Conservation (phyloP, 2,329 filamentous ascomycete genomes). For the Boeremia exigua region DNA sequence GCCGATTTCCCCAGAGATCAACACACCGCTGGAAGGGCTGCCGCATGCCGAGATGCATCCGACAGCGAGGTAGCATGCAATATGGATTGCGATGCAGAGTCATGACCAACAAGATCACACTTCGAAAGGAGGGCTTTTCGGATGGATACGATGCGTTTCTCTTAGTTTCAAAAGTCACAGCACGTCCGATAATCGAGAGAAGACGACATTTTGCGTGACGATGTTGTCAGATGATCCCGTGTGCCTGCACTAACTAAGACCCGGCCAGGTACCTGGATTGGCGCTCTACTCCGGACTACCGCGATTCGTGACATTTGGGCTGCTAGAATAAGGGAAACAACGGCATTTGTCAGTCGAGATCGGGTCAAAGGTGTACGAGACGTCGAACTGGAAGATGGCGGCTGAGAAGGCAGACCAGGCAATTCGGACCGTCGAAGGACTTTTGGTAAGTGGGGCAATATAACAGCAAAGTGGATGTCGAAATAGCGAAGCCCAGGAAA, state of each 20-base stretch:
- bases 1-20: constrained; percentile 1
- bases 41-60: neutral
- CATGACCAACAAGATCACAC: neutral
- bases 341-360: neutral
- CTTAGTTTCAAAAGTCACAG: too few relatives aligned
- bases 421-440: neutral
- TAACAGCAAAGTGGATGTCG: neutral
- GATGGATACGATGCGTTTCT: neutral
- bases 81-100: neutral
- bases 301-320: neutral
- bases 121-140: neutral
- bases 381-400: neutral
- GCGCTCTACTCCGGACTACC: neutral
- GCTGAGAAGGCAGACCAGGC: neutral
- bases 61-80: neutral
- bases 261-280: too few relatives aligned
- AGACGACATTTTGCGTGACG: too few relatives aligned
- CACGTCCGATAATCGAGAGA: too few relatives aligned
- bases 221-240: too few relatives aligned
- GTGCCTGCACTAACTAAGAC: too few relatives aligned
- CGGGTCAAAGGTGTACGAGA: neutral
- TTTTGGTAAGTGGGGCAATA: neutral
- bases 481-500: neutral
- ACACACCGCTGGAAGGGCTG: neutral
- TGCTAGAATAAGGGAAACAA: neutral